Base-by-base conservation (phyloP, 1,284 basidiomycete species). In the Polyporus tsugae region DNA sequence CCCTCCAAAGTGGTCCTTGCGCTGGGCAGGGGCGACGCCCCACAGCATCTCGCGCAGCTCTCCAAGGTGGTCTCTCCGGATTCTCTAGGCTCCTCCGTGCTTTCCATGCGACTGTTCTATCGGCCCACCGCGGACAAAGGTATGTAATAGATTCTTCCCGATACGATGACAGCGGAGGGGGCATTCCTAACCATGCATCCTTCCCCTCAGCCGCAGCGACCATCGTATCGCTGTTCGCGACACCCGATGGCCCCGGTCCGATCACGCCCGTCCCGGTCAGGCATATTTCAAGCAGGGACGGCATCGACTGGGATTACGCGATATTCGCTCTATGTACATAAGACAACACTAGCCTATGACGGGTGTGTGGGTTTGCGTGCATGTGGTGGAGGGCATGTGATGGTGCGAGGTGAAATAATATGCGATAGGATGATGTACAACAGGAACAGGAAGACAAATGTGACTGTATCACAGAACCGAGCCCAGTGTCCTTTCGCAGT, bases 251-350 rank as follows among this genome's bases (percentile, higher is more conserved):
- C 5, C 38, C 66, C 62, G 80, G 82, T 10, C 84, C 89, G n/a
- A 74, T 84, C n/a, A 90, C 88, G 5, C 74, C 79, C 29, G 81
- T 93, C 57, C 89, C 90, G 9, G 89, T 88, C 72, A 79, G 82
- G 33, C 74, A 74, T 60, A 84, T 93, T 61, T 80, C 86, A 13
- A 85, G 82, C 68, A 76, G 65, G 63, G 75, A 72, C 41, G 74
- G 70, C 53, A 80, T 86, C 62, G 80, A 84, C 62, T 93, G 90
- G 89, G 86, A 91, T 76, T 86, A 84, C 76, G 89, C 83, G 36
- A 75, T 91, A 66, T 86, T 86, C 75, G 81, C 86, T 60, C 72
- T 78, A 72, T 67, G 70, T 78, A 70, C 75, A 70, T 62, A 64
- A 38, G 19, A 38, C 55, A 38, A 15, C 39, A n/a, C 38, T 25